Percentiles rank a stretch among this genome's conserved stretches.
Evolutionary conservation across 805 yeast genomes (phyloP).

Genomic region (Saccharomycopsis amapae): DNA sequence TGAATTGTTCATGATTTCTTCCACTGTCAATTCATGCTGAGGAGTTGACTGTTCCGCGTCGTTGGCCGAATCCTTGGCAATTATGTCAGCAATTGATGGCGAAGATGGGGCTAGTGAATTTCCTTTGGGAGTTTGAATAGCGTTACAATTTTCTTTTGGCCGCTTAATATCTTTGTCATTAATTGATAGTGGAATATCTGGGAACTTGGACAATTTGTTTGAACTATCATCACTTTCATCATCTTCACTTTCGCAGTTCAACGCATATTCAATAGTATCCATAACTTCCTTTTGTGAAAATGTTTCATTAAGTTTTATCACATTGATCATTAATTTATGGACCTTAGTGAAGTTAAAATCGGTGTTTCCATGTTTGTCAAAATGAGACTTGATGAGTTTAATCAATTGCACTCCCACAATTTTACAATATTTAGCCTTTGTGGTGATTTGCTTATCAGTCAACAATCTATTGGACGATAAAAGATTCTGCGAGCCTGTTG

Average conservation of each 20-base stretch:
- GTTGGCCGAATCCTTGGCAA: neutral
- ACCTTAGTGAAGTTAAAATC: neutral
- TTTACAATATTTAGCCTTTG: neutral
- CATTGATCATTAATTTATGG: neutral
- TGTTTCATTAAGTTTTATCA: neutral
- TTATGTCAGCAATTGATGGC: neutral
- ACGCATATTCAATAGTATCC: neutral
- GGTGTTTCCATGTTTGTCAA: neutral
- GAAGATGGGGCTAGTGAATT: too few species aligned
- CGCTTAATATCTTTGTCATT: too few species aligned
- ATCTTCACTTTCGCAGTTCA: neutral
- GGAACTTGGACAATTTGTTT: neutral
- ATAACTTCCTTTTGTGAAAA: neutral
- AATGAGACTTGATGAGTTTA: neutral
- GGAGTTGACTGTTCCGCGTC: neutral
- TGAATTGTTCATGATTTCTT: neutral
- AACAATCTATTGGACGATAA: neutral
- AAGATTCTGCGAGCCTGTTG: too few species aligned
- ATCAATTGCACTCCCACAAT: neutral
- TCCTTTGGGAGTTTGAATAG: too few species aligned
- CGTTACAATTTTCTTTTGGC: too few species aligned
- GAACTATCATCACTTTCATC: neutral
- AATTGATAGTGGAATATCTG: conserved; percentile 3
- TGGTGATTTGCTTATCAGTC: neutral
- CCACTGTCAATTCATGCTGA: neutral